phyloP scores from a whole-genome alignment of 1,139 yeast species.

The Eremothecium cymbalariae region DNA sequence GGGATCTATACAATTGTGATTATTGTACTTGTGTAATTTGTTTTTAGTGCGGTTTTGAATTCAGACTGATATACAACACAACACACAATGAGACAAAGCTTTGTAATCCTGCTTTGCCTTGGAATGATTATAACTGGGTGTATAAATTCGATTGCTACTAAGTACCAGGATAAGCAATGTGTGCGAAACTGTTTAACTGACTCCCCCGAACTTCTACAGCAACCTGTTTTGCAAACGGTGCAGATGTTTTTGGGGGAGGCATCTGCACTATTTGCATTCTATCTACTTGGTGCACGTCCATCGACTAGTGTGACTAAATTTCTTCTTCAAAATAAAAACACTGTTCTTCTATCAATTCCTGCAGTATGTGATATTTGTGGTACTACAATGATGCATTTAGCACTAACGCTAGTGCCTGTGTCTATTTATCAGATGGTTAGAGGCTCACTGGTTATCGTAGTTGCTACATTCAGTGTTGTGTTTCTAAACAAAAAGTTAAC shows the following conservation, averaged over 20 bases:
- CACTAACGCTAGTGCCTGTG: constrained; percentile 69
- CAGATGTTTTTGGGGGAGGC: constrained; percentile 79
- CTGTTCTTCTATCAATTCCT: constrained; percentile 46
- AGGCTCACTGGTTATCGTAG: constrained; percentile 70
- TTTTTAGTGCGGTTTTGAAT: no score
- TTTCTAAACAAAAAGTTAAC: constrained; percentile 52
- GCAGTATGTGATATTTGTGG: constrained; percentile 65
- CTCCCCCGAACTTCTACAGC: constrained; percentile 41
- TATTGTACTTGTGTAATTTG: no score
- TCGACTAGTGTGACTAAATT: constrained; percentile 10
- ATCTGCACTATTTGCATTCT: constrained; percentile 42
- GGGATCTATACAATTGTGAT: no score
- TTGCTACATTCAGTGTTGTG: constrained; percentile 60
- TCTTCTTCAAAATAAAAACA: constrained; percentile 22
- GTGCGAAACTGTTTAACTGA: constrained; percentile 43
- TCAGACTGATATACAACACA: no score
- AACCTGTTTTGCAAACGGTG: constrained; percentile 71
- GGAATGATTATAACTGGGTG: constrained; percentile 65
- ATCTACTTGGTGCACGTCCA: constrained; percentile 28
- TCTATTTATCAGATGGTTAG: constrained; percentile 80
- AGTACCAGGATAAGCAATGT: constrained; percentile 72
- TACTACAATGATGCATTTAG: constrained; percentile 71
- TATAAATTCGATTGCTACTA: constrained; percentile 64
- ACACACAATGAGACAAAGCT: constrained; percentile 4
- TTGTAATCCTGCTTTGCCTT: constrained; percentile 32